These are phyloP conservation scores for Aegilops longissima DNA, from an alignment of 176 grass and related monocot genomes.

Conservation along the genomic window DNA sequence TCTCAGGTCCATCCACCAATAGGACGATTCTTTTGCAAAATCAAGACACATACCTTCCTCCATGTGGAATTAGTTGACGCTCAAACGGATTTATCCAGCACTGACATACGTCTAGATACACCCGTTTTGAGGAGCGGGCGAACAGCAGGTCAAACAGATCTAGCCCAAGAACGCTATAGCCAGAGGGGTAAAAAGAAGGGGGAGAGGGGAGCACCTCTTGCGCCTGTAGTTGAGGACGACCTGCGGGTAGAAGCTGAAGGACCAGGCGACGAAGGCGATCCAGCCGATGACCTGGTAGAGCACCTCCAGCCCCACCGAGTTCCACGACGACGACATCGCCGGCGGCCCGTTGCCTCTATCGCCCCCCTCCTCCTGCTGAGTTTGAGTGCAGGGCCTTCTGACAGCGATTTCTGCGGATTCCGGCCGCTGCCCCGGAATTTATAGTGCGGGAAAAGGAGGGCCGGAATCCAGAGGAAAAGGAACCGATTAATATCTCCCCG, in stretches of 20 bases:
- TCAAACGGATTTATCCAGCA: neutral
- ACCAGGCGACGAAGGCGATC: constrained; percentile 96
- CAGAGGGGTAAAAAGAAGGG: too few species aligned
- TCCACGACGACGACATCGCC: constrained; percentile 74
- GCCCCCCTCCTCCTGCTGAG: neutral
- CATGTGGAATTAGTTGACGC: neutral
- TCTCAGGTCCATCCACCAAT: neutral
- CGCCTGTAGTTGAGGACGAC: constrained; percentile 86
- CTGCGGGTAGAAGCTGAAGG: constrained; percentile 96
- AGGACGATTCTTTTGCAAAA: neutral
- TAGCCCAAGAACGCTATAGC: neutral
- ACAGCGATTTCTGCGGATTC: neutral
- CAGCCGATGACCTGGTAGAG: constrained; percentile 81
- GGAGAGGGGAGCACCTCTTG: constrained; percentile 51
- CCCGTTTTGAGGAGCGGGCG: neutral
- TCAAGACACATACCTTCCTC: neutral
- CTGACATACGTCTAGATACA: neutral
- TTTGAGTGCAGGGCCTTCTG: neutral
- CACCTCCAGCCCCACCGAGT: constrained; percentile 68
- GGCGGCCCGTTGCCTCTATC: neutral
- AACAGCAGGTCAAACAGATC: neutral
- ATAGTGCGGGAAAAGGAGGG: constrained; percentile 13
- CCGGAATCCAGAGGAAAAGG: neutral
- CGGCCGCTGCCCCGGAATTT: neutral
- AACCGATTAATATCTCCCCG: neutral